Evolutionary conservation across 345 rosid genomes (phyloP), one percentile per base, ranked within the genome.

Genomic region (Eucalyptus sideroxylon): DNA sequence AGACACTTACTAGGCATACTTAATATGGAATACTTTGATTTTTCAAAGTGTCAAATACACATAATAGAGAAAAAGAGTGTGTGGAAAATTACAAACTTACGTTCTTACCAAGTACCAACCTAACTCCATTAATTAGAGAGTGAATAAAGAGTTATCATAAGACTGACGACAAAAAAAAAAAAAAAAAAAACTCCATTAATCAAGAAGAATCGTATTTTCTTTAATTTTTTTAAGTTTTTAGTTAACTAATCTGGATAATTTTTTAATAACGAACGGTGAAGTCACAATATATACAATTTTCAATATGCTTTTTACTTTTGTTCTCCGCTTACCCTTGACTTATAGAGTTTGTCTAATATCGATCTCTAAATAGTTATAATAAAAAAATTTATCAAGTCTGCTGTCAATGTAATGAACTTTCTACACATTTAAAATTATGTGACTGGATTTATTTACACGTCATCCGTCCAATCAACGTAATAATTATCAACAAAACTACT

Each of bases 211-310:
- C 9, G 34, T 7, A 15, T 4, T 12, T 30, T 26, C 12, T 26
- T 5, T 3, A 47, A 47, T 11, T 60, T 7, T 6, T 62, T 14
- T 1, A 12, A 1, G 2, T 4, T 7, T 7, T n/a, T 15, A 65
- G 5, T 15, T 65, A n/a, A 49, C 2, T 49, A 49, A 12, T 12
- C 16, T 0, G 16, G 50, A 12, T 49, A 49, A 7, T 8, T n/a
- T 1, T 2, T n/a, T 15, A 67, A n/a, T n/a, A 67, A 67, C 3
- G 77, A 2, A 67, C 2, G 3, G 37, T 15, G 19, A 65, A 65
- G 19, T 30, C 16, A 14, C 2, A 1, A n/a, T 65, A 65, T 13
- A 1, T 6, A 49, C 0, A 49, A 49, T 13, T 62, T 6, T 1
- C 13, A 14, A 65, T 65, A 65, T 65, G 7, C 77, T 2, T 15